These are phyloP conservation scores for Curvularia sp. DNA, from an alignment of 2,329 filamentous ascomycete genomes.

Conservation along the genomic window DNA sequence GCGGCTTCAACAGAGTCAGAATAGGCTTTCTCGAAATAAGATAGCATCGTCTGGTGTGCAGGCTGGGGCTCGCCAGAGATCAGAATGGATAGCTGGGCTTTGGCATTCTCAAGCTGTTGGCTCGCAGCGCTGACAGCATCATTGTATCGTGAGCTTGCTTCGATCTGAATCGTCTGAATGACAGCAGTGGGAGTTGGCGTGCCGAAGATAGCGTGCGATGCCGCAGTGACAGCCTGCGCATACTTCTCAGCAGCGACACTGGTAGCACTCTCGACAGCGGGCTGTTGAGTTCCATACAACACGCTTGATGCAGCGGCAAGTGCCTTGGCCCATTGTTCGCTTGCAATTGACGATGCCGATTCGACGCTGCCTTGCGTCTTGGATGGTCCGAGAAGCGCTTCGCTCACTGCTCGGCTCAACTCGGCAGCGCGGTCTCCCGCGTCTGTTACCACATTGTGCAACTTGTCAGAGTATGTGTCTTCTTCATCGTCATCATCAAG, in stretches of 20 bases:
- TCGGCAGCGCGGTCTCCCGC: slow-evolving; percentile 62
- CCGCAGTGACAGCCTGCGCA: slow-evolving; percentile 64
- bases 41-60: slow-evolving; percentile 71
- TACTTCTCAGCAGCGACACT: slow-evolving; percentile 63
- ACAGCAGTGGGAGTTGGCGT: slow-evolving; percentile 56
- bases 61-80: slow-evolving; percentile 74
- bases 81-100: slow-evolving; percentile 70
- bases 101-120: slow-evolving; percentile 70
- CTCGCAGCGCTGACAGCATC: slow-evolving; percentile 70
- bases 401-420: slow-evolving; percentile 63
- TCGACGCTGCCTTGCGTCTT: slow-evolving; percentile 57
- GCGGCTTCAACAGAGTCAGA: slow-evolving; percentile 69
- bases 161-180: slow-evolving; percentile 56
- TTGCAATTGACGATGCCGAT: slow-evolving; percentile 61
- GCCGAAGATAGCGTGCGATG: slow-evolving; percentile 64
- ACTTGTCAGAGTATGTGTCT: slow-evolving; percentile 57
- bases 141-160: slow-evolving; percentile 65
- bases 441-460: slow-evolving; percentile 60
- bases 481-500: slow-evolving; percentile 57
- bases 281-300: slow-evolving; percentile 59
- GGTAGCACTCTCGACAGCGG: slow-evolving; percentile 53
- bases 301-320: slow-evolving; percentile 63
- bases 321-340: slow-evolving; percentile 64
- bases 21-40: slow-evolving; percentile 72
- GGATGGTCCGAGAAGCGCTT: slow-evolving; percentile 59